Conservation (phyloP, 176 grass and related monocot genomes). For the Oryza meridionalis region DNA sequence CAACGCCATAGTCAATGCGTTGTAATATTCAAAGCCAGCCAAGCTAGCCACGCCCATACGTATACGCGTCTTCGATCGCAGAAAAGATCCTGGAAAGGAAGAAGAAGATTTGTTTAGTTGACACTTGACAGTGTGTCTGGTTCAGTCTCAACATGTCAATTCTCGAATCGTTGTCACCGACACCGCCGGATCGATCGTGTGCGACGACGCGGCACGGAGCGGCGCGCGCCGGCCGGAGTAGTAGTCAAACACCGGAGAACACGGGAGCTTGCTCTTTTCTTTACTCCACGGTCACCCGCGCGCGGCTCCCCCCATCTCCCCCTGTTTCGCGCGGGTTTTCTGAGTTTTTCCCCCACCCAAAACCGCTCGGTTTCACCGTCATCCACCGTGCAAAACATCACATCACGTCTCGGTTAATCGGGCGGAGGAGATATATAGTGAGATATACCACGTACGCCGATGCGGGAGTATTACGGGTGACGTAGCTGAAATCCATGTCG, state of each 20-base stretch:
- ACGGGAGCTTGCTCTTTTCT: constrained; percentile 42
- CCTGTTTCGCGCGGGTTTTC: neutral
- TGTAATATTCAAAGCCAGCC: constrained; percentile 6
- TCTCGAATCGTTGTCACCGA: constrained; percentile 11
- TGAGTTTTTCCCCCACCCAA: neutral
- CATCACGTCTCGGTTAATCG: neutral
- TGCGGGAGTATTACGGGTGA: constrained; percentile 28
- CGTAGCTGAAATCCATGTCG: constrained; percentile 37
- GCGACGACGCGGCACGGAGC: neutral
- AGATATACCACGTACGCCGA: no score
- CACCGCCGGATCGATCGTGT: constrained; percentile 29
- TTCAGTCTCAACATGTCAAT: neutral
- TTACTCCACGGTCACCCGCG: neutral
- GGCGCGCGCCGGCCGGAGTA: constrained; percentile 6
- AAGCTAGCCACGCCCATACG: neutral
- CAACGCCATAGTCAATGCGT: constrained; percentile 4
- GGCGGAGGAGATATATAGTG: neutral
- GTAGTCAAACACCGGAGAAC: constrained; percentile 55
- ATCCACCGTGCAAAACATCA: neutral
- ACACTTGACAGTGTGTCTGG: neutral
- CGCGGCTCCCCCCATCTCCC: neutral
- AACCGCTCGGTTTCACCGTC: neutral
- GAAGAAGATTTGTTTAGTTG: neutral
- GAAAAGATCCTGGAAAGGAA: neutral
- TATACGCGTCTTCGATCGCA: neutral